Base-by-base conservation (phyloP, 768 basidiomycete genomes). In the Rhizopogon salebrosus region DNA sequence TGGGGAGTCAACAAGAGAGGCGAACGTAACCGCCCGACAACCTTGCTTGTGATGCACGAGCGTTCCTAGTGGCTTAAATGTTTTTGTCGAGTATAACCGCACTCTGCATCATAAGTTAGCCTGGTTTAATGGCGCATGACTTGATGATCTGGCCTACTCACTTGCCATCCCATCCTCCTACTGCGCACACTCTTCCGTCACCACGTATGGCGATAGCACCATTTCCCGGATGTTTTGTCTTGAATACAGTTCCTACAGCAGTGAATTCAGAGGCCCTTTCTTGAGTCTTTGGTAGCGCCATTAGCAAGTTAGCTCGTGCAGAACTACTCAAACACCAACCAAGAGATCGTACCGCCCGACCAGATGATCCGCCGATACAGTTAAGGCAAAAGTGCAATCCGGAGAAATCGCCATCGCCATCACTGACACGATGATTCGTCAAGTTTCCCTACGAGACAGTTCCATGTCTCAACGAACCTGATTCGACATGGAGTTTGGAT, bases 111-210 rank as follows among this genome's bases (percentile, higher is more conserved):
- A 27, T 22, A 40, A 35, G 35, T 48, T n/a, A 16, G 20, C 41
- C 14, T 2, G 35, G 40, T 51, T 24, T 38, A 38, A 20, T 24
- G 22, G 14, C 13, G 9, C 31, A 34, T 41, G 3, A n/a, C 36
- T 13, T n/a, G 38, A 27, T 26, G 53, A 41, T 22, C n/a, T 24
- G 14, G 13, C 39, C 35, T 6, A 70, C 88, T 60, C 58, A 94
- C 95, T 77, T 82, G 34, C 95, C 94, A 56, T 98, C 94, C 95
- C 95, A 98, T 0, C 94, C 92, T 2, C 88, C 95, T 2, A 94
- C 74, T 0, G 93, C 94, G 59, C 93, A 87, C 0, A 98, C 80
- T 20, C 79, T 78, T 0, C 85, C 91, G 57, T 89, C 85, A 34
- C 81, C 76, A 5, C 84, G 82, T 11, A 97, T 82, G 3, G 85